phyloP scores from a whole-genome alignment of 768 basidiomycete species.

The Suillus fuscotomentosus region DNA sequence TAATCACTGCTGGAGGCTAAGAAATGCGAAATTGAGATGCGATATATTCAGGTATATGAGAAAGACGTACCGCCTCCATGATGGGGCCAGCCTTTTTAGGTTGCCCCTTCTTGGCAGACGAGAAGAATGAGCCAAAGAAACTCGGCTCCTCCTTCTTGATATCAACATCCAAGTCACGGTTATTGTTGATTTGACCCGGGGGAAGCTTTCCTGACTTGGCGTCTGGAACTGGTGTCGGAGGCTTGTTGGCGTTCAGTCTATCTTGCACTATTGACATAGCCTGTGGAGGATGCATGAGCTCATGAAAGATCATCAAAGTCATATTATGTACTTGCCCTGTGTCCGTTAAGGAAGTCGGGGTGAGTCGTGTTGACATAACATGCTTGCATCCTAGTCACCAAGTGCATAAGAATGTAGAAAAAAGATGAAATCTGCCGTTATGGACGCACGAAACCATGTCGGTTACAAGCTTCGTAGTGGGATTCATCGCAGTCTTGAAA shows the following conservation, averaged over 20 bases:
- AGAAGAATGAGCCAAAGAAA: constrained; percentile 96
- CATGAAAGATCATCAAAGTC: neutral
- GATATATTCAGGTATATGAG: neutral
- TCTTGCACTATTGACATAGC: constrained; percentile 89
- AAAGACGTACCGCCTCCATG: constrained; percentile 54
- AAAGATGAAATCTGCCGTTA: neutral
- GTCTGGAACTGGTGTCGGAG: constrained; percentile 54
- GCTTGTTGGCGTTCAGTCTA: constrained; percentile 79
- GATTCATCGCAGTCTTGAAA: constrained; percentile 91
- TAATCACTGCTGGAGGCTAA: constrained; percentile 82
- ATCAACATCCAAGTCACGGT: constrained; percentile 92
- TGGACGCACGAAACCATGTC: constrained; percentile 85
- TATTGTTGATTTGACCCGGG: constrained; percentile 77
- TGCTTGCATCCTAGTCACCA: constrained; percentile 80
- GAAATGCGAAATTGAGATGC: neutral
- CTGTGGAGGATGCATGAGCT: constrained; percentile 32
- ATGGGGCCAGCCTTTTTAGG: constrained; percentile 59
- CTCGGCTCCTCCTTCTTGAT: constrained; percentile 83
- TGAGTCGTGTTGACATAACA: constrained; percentile 99
- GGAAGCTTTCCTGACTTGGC: constrained; percentile 66
- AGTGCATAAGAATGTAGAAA: constrained; percentile 3
- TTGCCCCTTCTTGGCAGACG: constrained; percentile 57
- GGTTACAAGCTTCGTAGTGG: constrained; percentile 90
- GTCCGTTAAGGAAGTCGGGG: constrained; percentile 96
- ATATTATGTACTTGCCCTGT: constrained; percentile 53